Percentiles rank a stretch among this genome's conserved stretches.
These are phyloP conservation scores for Kodamaea ohmeri DNA, from an alignment of 1,139 yeast species.

Conservation along the genomic window DNA sequence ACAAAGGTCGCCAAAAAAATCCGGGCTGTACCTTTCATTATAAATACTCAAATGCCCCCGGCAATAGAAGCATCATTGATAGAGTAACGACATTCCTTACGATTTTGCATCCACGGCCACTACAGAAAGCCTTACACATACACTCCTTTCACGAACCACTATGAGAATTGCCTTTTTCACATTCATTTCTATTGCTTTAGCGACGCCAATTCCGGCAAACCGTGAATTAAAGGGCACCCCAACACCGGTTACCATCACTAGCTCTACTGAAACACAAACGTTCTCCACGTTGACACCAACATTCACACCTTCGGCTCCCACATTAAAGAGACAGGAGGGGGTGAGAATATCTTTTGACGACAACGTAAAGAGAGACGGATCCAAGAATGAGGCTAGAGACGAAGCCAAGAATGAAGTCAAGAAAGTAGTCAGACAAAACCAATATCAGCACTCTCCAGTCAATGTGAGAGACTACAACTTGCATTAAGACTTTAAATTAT, in stretches of 20 bases:
- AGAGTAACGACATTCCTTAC: slow-evolving; percentile 1
- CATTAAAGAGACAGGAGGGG: slow-evolving; percentile 12
- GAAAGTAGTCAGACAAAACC: slow-evolving; percentile 5
- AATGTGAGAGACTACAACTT: slow-evolving; percentile 7
- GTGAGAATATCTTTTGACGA: slow-evolving; percentile 18
- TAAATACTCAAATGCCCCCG: neutral
- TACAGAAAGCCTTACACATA: too few species aligned
- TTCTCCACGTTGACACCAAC: slow-evolving; percentile 22
- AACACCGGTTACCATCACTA: slow-evolving; percentile 9
- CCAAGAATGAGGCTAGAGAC: too few species aligned
- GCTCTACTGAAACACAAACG: slow-evolving; percentile 12
- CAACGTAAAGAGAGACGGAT: slow-evolving; percentile 6
- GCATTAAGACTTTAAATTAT: neutral
- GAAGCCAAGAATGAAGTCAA: slow-evolving; percentile 1
- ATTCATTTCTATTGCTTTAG: slow-evolving; percentile 9
- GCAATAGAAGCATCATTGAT: too few species aligned
- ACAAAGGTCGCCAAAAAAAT: neutral
- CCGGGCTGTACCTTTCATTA: neutral
- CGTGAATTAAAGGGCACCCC: slow-evolving; percentile 19
- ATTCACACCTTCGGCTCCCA: slow-evolving; percentile 19
- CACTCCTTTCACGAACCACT: slow-evolving; percentile 1
- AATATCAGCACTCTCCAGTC: neutral
- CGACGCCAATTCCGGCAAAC: slow-evolving; percentile 30
- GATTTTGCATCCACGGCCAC: too few species aligned
- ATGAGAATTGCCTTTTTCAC: slow-evolving; percentile 9